phyloP scores from a whole-genome alignment of 2,329 filamentous ascomycete genomes.

The Dryadomyces quercivorus region DNA sequence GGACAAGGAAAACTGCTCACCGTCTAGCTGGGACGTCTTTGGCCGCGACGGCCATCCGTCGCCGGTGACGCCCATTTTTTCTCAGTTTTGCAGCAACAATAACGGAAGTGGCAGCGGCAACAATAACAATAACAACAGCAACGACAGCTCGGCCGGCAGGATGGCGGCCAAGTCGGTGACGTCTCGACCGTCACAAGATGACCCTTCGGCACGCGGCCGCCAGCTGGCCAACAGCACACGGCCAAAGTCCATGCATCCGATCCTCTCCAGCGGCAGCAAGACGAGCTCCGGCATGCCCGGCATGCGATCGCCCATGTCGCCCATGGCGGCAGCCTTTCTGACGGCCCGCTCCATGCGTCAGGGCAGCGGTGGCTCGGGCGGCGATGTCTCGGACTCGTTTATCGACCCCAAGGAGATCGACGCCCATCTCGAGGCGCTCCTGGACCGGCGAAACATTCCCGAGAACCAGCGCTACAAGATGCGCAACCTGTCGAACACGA shows the following conservation, averaged over 20 bases:
- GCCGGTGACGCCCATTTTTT: slow-evolving; percentile 67
- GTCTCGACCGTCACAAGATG: slow-evolving; percentile 6
- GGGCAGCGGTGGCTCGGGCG: slow-evolving; percentile 16
- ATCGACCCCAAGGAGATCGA: slow-evolving; percentile 44
- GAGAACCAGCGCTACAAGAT: slow-evolving; percentile 92
- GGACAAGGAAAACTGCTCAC: slow-evolving; percentile 75
- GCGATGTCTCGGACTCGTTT: slow-evolving; percentile 34
- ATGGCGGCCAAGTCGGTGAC: slow-evolving; percentile 5
- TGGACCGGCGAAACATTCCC: slow-evolving; percentile 86
- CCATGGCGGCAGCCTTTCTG: slow-evolving; percentile 15
- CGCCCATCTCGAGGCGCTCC: slow-evolving; percentile 45
- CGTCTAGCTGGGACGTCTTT: slow-evolving; percentile 27
- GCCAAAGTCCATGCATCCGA: slow-evolving; percentile 38
- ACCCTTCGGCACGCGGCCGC: neutral
- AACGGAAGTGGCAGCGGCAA: neutral
- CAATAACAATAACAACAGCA: neutral
- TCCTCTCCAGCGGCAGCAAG: slow-evolving; percentile 16
- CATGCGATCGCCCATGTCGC: neutral
- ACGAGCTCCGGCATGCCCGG: slow-evolving; percentile 21
- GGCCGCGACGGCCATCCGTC: slow-evolving; percentile 15
- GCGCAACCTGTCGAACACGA: slow-evolving; percentile 73
- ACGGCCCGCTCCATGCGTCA: slow-evolving; percentile 20
- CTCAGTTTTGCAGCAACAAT: slow-evolving; percentile 48
- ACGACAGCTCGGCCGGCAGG: slow-evolving; percentile 2
- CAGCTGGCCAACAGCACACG: slow-evolving; percentile 25